Base-by-base conservation (phyloP, 768 basidiomycete genomes). In the Kwoniella botswanensis region DNA sequence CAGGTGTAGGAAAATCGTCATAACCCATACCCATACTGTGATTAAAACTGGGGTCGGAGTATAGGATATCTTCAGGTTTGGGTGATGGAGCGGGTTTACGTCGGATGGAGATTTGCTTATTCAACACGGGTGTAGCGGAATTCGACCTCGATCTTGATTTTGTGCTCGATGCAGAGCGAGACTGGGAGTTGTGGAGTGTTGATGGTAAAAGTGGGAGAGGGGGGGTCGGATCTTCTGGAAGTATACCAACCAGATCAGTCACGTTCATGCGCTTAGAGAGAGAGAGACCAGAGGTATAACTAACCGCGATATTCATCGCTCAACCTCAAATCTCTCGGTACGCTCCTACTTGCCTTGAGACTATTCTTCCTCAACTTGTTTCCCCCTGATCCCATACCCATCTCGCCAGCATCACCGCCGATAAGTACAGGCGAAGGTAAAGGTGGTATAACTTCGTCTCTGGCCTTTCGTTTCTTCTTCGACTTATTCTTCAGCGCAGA, bases 401-500 rank as follows among this genome's bases (percentile, higher is more conserved):
- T 18, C 13, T 53, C 26, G 35, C 50, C 21, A 26, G 13, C 29
- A 24, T 6, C 15, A 50, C 26, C 68, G n/a, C n/a, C 10, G 15
- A 22, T 35, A 42, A 54, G 18, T 6, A n/a, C 53, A 41, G 56
- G 29, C 53, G 22, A 35, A 12, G 69, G 68, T 55, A 58, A 63
- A 50, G 55, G 44, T 22, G 63, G 54, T 24, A 41, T 56, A 0
- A 60, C 43, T 54, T 63, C 57, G 7, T 29, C 57, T 59, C 71
- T 66, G 17, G 62, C 43, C 57, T 68, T 63, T 42, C 50, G 24
- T 57, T 58, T 63, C 65, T 68, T 65, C 67, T 67, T 73, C 18
- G 66, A 72, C 53, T 42, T 69, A 3, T 29, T 46, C 63, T 71
- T 74, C 12, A 80, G 65, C 3, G 76, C 79, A 10, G 76, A 77